These are phyloP conservation scores for Cordyceps farinosa DNA, from an alignment of 2,329 filamentous ascomycete genomes.

Conservation along the genomic window DNA sequence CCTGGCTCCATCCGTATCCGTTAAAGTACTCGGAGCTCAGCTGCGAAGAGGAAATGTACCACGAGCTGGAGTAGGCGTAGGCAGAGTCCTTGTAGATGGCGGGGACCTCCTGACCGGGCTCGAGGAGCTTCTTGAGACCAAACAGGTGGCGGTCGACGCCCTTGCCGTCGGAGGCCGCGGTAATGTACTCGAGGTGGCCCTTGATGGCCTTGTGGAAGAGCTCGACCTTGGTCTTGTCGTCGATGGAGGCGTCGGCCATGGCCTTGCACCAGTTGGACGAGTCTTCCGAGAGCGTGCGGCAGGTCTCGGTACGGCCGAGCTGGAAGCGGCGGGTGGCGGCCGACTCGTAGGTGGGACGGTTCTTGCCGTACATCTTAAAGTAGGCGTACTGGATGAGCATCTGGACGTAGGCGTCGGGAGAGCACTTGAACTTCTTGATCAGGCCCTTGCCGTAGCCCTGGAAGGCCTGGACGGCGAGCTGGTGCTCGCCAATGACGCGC, in stretches of 20 bases:
- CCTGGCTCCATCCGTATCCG: conserved; percentile 97
- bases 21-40: conserved; percentile 97
- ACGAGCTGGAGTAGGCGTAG: conserved; percentile 76
- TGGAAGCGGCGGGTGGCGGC: conserved; percentile 94
- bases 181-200: conserved; percentile 86
- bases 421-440: conserved; percentile 99
- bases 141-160: conserved; percentile 97
- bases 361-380: conserved; percentile 98
- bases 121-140: conserved; percentile 85
- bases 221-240: conserved; percentile 63
- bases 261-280: conserved; percentile 85
- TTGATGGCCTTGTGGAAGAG: conserved; percentile 79
- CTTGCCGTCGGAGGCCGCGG: conserved; percentile 82
- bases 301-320: conserved; percentile 93
- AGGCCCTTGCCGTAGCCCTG: conserved; percentile 96
- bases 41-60: conserved; percentile 87
- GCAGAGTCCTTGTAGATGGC: conserved; percentile 84
- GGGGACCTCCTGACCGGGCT: conserved; percentile 75
- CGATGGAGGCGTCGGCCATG: conserved; percentile 66
- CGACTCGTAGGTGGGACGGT: conserved; percentile 95
- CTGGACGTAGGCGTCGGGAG: conserved; percentile 94
- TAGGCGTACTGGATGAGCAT: conserved; percentile 99
- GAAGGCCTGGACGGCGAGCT: conserved; percentile 91
- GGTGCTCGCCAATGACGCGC: conserved; percentile 77
- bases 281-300: conserved; percentile 86